These are phyloP conservation scores for Paecilomyces variotii DNA, from an alignment of 2,329 filamentous ascomycete genomes.

Conservation along the genomic window DNA sequence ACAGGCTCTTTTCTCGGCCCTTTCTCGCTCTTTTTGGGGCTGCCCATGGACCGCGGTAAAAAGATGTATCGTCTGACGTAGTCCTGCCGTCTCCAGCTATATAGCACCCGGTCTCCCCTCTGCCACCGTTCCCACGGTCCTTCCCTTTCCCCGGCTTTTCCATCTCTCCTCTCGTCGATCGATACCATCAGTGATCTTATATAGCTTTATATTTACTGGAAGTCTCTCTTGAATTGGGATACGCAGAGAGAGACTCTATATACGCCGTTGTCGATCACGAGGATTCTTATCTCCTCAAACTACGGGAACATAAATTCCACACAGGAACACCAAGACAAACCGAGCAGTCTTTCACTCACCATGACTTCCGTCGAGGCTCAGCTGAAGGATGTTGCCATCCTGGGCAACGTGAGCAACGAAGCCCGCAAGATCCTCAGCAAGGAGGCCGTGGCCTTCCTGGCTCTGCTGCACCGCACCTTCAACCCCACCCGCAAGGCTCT, in stretches of 20 bases:
- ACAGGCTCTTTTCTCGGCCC: neutral
- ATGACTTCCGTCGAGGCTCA: slow-evolving; percentile 69
- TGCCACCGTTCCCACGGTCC: neutral
- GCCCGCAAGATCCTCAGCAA: slow-evolving; percentile 89
- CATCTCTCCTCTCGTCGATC: neutral
- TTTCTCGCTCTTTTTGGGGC: neutral
- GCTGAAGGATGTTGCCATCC: slow-evolving; percentile 80
- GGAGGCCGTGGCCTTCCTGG: slow-evolving; percentile 82
- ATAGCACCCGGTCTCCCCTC: neutral
- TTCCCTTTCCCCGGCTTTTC: neutral
- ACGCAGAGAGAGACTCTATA: neutral
- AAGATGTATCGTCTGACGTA: slow-evolving; percentile 11
- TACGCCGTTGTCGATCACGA: neutral
- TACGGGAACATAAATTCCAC: neutral
- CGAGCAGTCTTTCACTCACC: slow-evolving; percentile 18
- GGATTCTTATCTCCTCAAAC: neutral
- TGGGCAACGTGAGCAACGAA: slow-evolving; percentile 67
- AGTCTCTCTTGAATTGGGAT: neutral
- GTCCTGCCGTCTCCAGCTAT: neutral
- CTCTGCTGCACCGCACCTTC: slow-evolving; percentile 90
- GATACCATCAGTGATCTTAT: neutral
- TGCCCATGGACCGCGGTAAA: slow-evolving; percentile 15
- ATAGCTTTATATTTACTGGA: neutral
- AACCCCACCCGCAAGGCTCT: slow-evolving; percentile 81
- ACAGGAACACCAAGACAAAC: too few species aligned